phyloP scores from a whole-genome alignment of 2,329 filamentous ascomycete genomes.

The Trichophyton simii region DNA sequence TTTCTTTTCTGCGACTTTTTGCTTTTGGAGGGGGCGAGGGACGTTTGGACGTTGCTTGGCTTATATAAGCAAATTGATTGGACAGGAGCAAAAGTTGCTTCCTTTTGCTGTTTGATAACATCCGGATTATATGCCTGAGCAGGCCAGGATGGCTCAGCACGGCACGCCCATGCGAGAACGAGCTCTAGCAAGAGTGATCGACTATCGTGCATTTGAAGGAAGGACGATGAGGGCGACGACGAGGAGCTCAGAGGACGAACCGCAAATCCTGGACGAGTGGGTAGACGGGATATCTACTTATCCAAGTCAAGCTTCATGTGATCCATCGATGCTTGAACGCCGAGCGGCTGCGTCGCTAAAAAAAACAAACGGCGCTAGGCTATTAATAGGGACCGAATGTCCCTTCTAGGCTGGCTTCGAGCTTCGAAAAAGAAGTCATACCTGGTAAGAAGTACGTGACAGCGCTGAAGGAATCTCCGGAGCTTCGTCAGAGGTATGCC shows the following conservation, averaged over 20 bases:
- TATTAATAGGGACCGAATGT: background rate
- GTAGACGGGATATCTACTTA: background rate
- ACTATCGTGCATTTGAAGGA: background rate
- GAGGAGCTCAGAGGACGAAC: too few relatives aligned
- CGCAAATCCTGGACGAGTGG: background rate
- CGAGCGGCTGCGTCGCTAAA: conserved; percentile 3
- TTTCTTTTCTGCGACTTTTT: background rate
- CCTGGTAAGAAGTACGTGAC: background rate
- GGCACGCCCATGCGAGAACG: background rate
- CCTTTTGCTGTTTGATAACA: background rate
- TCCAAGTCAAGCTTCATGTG: background rate
- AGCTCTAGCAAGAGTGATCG: background rate
- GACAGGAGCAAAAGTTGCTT: background rate
- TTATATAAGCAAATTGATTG: background rate
- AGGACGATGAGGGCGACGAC: background rate
- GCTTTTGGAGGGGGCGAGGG: too few relatives aligned
- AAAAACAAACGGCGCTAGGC: background rate
- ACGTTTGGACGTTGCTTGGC: background rate
- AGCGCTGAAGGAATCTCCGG: background rate
- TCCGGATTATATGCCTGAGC: background rate
- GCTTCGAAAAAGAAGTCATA: background rate
- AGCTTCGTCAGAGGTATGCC: background rate
- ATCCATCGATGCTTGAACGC: background rate
- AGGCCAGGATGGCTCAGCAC: background rate
- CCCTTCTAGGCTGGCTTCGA: background rate